These are phyloP conservation scores for Rhipidocladum racemiflorum DNA, from an alignment of 176 grass and related monocot species.

Conservation along the genomic window DNA sequence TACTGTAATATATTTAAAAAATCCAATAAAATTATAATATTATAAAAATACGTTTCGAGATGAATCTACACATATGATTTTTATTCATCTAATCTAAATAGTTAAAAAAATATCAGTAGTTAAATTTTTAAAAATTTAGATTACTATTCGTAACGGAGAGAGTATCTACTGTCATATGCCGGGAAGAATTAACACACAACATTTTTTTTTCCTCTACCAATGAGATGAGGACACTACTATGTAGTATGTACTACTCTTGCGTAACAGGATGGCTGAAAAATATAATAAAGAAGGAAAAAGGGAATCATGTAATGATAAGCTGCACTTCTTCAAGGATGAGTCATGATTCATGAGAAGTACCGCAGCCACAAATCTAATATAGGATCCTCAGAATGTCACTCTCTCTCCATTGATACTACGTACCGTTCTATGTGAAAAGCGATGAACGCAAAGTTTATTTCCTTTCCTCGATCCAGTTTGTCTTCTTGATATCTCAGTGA, in stretches of 20 bases:
- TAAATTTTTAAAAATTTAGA: no score
- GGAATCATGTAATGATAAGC: not conserved
- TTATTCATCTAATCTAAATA: no score
- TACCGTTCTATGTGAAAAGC: not conserved
- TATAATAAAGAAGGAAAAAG: not conserved
- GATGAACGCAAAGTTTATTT: not conserved
- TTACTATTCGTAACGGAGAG: no score
- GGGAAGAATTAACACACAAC: not conserved
- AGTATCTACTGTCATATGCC: no score
- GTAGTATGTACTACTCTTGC: not conserved
- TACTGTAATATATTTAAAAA: no score
- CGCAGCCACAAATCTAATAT: not conserved
- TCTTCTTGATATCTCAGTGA: conserved; percentile 1
- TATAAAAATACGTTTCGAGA: no score
- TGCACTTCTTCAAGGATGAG: not conserved
- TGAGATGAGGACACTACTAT: not conserved
- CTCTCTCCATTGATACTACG: not conserved
- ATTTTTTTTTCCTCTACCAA: not conserved
- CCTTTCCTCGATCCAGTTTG: not conserved
- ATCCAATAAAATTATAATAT: no score
- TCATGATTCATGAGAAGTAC: not conserved
- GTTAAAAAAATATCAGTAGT: no score
- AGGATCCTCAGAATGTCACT: not conserved
- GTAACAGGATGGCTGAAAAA: not conserved
- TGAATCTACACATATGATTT: no score